A percentile compares a stretch with the other conserved stretches of the same genome.
phyloP scores from a whole-genome alignment of 805 yeast genomes.

The Candida coquimbonensis region DNA sequence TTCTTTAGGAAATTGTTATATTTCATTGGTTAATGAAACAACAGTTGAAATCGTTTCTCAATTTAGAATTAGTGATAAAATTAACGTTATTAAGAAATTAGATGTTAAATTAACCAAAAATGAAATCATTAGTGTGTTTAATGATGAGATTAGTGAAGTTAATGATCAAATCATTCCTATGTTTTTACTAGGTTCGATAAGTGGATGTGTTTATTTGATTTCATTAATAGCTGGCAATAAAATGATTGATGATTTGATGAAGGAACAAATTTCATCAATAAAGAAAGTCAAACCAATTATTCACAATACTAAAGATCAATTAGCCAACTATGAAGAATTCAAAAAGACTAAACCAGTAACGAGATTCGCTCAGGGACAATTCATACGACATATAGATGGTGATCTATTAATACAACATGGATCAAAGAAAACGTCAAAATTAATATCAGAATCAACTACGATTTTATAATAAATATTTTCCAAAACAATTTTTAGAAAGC shows the following conservation, averaged over 20 bases:
- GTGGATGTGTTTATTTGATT: slow-evolving; percentile 21
- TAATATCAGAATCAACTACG: slow-evolving; percentile 4
- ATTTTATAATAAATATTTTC: slow-evolving; percentile 1
- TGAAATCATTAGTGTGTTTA: not conserved
- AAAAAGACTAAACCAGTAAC: slow-evolving; percentile 1
- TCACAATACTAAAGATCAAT: not conserved
- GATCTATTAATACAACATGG: slow-evolving; percentile 10
- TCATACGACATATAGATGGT: slow-evolving; percentile 13
- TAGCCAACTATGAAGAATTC: not conserved
- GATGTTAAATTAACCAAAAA: not conserved
- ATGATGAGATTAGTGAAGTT: not conserved
- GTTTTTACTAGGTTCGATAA: slow-evolving; percentile 19
- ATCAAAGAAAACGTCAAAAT: slow-evolving; percentile 1
- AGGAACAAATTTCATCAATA: not conserved
- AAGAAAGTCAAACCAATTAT: slow-evolving; percentile 2
- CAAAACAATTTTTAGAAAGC: too few relatives aligned
- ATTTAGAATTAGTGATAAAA: slow-evolving; percentile 19
- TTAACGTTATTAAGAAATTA: slow-evolving; percentile 17
- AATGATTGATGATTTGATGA: slow-evolving; percentile 2
- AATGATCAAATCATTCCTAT: slow-evolving; percentile 12
- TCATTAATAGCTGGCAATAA: slow-evolving; percentile 9
- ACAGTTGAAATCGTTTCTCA: slow-evolving; percentile 3
- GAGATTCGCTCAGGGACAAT: not conserved
- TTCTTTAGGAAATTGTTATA: slow-evolving; percentile 11
- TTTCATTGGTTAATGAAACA: slow-evolving; percentile 2